Percentiles rank a stretch among this genome's conserved stretches.
Conservation (phyloP, 352 stramenopile genomes). For the Pilasporangium apinafurcum region DNA sequence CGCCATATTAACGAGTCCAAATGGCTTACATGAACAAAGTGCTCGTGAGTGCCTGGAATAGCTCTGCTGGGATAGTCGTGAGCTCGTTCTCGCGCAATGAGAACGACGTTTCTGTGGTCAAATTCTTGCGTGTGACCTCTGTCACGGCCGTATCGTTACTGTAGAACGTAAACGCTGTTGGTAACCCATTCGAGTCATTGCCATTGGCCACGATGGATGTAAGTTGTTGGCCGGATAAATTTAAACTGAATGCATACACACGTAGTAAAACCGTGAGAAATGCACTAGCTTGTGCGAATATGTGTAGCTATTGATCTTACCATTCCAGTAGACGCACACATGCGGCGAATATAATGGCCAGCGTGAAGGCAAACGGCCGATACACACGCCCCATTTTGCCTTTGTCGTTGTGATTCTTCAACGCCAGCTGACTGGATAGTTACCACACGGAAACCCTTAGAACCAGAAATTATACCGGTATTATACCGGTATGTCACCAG, state of each 20-base stretch:
- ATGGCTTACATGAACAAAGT: constrained; percentile 33
- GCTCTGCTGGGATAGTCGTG: constrained; percentile 18
- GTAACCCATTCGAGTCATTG: background rate
- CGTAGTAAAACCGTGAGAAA: background rate
- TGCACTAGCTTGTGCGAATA: background rate
- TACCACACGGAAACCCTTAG: too few species aligned
- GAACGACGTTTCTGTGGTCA: constrained; percentile 23
- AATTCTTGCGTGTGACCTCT: constrained; percentile 9
- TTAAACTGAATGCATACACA: constrained; percentile 15
- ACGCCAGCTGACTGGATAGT: too few species aligned
- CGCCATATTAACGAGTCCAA: too few species aligned
- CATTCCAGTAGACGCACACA: too few species aligned
- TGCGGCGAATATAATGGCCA: too few species aligned
- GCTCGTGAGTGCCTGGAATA: constrained; percentile 38
- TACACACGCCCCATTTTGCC: too few species aligned
- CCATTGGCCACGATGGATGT: constrained; percentile 22
- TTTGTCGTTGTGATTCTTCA: too few species aligned
- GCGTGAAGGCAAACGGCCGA: too few species aligned
- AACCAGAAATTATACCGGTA: too few species aligned
- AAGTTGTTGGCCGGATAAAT: constrained; percentile 23
- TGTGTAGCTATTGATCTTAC: too few species aligned
- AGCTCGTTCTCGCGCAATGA: constrained; percentile 51
- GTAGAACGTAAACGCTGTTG: constrained; percentile 22
- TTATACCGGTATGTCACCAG: too few species aligned
- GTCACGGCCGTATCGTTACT: constrained; percentile 6